phyloP scores from a whole-genome alignment of 208 protist genomes.

The Willaertia magna region DNA sequence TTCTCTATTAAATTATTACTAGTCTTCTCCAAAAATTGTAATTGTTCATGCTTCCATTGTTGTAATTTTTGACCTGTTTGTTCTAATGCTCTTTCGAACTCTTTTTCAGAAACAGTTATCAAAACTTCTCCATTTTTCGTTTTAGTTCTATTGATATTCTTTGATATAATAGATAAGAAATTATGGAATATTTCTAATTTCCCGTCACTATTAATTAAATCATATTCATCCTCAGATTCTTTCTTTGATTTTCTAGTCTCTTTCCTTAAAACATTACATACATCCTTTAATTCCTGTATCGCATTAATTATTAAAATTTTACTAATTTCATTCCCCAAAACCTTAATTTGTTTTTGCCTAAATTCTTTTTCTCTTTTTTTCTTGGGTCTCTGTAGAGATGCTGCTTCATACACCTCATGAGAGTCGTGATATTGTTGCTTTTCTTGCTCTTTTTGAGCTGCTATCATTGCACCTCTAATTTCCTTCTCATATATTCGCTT shows the following conservation, averaged over 20 bases:
- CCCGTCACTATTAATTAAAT: neutral
- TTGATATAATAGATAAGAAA: neutral
- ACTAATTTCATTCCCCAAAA: neutral
- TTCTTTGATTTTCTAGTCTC: neutral
- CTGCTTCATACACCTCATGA: neutral
- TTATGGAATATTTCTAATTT: neutral
- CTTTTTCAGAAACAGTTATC: neutral
- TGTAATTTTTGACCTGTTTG: neutral
- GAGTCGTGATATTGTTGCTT: no score
- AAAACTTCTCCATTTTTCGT: neutral
- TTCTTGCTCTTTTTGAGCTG: neutral
- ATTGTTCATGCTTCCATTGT: neutral
- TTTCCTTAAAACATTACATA: neutral
- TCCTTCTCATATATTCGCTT: neutral
- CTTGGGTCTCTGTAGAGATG: neutral
- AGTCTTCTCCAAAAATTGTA: neutral
- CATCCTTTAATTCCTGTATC: neutral
- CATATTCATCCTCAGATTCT: neutral
- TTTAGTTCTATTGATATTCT: neutral
- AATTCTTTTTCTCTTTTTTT: neutral
- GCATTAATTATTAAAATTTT: neutral
- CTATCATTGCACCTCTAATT: neutral
- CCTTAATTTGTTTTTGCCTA: neutral
- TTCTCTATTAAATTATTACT: constrained; percentile 11
- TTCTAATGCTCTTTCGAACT: neutral